Conservation (phyloP, 108 stramenopile species). For the Nannochloropsis gaditana region DNA sequence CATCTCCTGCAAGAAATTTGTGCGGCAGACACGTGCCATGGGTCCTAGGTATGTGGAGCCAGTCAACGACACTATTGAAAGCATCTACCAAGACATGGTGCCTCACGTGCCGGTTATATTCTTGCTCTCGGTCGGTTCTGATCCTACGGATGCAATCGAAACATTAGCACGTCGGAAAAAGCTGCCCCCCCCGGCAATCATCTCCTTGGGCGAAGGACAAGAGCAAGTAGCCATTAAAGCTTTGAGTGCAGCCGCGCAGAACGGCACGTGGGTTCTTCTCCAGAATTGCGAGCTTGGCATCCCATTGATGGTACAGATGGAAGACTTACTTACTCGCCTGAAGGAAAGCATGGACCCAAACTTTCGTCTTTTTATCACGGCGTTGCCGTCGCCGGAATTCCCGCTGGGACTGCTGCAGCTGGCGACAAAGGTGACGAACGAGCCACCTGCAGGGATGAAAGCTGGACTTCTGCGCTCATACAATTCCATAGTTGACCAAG, state of each 20-base stretch:
- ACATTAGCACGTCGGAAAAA: slow-evolving; percentile 75
- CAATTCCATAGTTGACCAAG: slow-evolving; percentile 83
- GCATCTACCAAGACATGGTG: slow-evolving; percentile 71
- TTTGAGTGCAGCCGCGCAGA: slow-evolving; percentile 72
- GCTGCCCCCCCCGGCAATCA: slow-evolving; percentile 69
- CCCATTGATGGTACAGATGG: slow-evolving; percentile 75
- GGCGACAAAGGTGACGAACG: slow-evolving; percentile 86
- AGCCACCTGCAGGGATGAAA: slow-evolving; percentile 76
- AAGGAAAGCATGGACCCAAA: slow-evolving; percentile 68
- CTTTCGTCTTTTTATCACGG: slow-evolving; percentile 81
- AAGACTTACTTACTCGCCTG: slow-evolving; percentile 66
- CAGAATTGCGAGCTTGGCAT: slow-evolving; percentile 83
- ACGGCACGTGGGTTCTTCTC: slow-evolving; percentile 82
- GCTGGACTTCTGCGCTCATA: slow-evolving; percentile 77
- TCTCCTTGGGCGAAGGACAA: slow-evolving; percentile 82
- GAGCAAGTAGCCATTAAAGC: slow-evolving; percentile 81
- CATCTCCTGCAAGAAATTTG: slow-evolving; percentile 72
- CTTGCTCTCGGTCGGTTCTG: slow-evolving; percentile 75
- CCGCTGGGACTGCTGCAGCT: slow-evolving; percentile 83
- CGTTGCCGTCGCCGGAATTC: slow-evolving; percentile 72
- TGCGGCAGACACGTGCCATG: slow-evolving; percentile 69
- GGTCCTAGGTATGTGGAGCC: slow-evolving; percentile 77
- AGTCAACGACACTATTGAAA: slow-evolving; percentile 81
- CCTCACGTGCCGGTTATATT: slow-evolving; percentile 74
- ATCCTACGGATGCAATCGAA: slow-evolving; percentile 85